phyloP scores from a whole-genome alignment of 768 basidiomycete species.

The Mycena latifolia region DNA sequence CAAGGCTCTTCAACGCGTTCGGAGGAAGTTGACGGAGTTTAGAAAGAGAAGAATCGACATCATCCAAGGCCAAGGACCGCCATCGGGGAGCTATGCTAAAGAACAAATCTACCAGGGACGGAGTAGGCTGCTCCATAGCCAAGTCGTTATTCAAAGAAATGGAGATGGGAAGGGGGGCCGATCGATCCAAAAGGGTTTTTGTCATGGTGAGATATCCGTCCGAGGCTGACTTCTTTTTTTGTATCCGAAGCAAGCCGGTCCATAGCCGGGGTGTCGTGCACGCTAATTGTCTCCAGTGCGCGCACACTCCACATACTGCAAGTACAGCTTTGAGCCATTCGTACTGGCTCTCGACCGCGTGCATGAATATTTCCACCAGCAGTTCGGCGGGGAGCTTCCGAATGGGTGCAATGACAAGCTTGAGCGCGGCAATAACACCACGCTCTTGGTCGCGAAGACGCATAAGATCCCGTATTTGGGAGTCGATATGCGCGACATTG shows the following conservation, averaged over 20 bases:
- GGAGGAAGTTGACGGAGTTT: neutral
- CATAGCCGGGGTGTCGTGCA: too few relatives aligned
- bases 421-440: conserved; percentile 7
- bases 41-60: too few relatives aligned
- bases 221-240: too few relatives aligned
- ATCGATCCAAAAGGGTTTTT: too few relatives aligned
- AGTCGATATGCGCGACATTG: conserved; percentile 16
- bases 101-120: neutral
- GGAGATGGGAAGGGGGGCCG: conserved; percentile 17
- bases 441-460: conserved; percentile 21
- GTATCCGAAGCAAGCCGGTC: too few relatives aligned
- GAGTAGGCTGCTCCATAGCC: too few relatives aligned
- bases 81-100: neutral
- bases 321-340: neutral
- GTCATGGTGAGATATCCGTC: too few relatives aligned
- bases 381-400: conserved; percentile 15
- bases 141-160: neutral
- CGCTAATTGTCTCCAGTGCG: conserved; percentile 25
- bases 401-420: conserved; percentile 12
- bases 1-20: neutral
- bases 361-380: conserved; percentile 4
- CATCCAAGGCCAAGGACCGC: too few relatives aligned
- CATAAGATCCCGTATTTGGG: conserved; percentile 15
- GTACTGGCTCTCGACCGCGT: neutral
- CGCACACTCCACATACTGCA: conserved; percentile 6